Conservation (phyloP, 2,329 filamentous ascomycete species). For the Monosporascus sp. region DNA sequence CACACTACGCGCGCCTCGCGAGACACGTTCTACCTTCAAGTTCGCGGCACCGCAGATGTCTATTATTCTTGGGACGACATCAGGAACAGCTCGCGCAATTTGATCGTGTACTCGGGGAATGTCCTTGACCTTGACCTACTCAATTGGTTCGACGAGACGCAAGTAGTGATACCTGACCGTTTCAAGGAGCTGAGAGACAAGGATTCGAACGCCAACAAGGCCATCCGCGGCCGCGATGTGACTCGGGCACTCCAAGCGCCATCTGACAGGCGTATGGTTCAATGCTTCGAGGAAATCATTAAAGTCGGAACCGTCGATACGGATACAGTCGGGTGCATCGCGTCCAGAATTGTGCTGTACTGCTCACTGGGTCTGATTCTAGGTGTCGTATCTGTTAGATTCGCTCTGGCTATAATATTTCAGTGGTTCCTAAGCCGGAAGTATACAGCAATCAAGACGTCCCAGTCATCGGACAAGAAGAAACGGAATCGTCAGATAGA, state of each 20-base stretch:
- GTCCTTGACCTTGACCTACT: constrained; percentile 88
- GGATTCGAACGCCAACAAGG: constrained; percentile 50
- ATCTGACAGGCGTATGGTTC: constrained; percentile 72
- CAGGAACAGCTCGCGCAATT: constrained; percentile 79
- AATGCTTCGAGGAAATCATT: constrained; percentile 89
- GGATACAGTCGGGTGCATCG: constrained; percentile 93
- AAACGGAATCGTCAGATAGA: constrained; percentile 91
- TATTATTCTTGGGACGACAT: constrained; percentile 97
- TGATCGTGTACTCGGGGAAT: constrained; percentile 90
- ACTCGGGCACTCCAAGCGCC: constrained; percentile 80
- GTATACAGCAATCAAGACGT: constrained; percentile 81
- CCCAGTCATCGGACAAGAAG: constrained; percentile 73
- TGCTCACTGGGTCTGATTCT: constrained; percentile 89
- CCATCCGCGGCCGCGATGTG: constrained; percentile 77
- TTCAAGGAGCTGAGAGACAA: constrained; percentile 78
- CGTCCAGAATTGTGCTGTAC: constrained; percentile 94
- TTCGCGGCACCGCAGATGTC: constrained; percentile 72
- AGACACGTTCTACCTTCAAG: constrained; percentile 65
- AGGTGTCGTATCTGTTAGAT: constrained; percentile 79
- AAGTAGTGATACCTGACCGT: constrained; percentile 68
- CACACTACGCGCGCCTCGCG: constrained; percentile 71
- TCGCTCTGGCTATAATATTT: constrained; percentile 83
- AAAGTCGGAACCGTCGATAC: constrained; percentile 95
- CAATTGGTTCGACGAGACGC: constrained; percentile 78
- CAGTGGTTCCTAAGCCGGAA: constrained; percentile 92